Evolutionary conservation across 495 filamentous ascomycete species (phyloP), one percentile per base, ranked within the genome.

Genomic region (Xylaria bambusicola): DNA sequence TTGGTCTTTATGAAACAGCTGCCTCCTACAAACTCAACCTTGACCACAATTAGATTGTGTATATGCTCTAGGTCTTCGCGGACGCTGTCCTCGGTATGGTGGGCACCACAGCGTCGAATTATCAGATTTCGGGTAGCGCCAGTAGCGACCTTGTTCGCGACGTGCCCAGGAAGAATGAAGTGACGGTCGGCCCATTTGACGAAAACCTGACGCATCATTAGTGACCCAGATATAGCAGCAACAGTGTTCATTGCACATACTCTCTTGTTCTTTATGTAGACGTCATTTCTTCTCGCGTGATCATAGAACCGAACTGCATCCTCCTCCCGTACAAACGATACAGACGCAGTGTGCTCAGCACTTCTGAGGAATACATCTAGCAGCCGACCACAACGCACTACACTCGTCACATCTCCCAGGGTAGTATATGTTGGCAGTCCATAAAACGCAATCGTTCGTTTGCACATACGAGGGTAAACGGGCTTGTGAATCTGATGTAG

Each of bases 111-210:
- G 7, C 81, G 81, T 61, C 77, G 80, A 45, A 95, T 78, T 35
- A 91, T 72, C 21, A 96, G 70, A 64, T 93, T 93, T 53, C 91
- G 86, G 42, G 84, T 88, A n/a, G 88, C 89, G n/a, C 91, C 91
- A 38, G 74, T 79, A 40, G 75, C 73, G 44, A 92, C 84, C 69
- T 89, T 88, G 66, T 81, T 78, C 2, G 82, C 80, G 41, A 92
- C 80, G 66, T 90, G 85, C 1, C 76, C 77, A 1, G 84, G 82
- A 10, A 93, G 73, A 33, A 82, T 77, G 65, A 88, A 93, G 71
- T 92, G 90, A 2, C 87, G 83, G 50, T 91, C 85, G 42, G 58
- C 27, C 66, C 64, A 66, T 31, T 13, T 23, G 24, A 61, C 44
- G 9, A 40, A 17, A 21, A 66, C 27, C 66, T 69, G 42, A 21